Base-by-base conservation (phyloP, 768 basidiomycete genomes). In the Multifurca ochricompacta region DNA sequence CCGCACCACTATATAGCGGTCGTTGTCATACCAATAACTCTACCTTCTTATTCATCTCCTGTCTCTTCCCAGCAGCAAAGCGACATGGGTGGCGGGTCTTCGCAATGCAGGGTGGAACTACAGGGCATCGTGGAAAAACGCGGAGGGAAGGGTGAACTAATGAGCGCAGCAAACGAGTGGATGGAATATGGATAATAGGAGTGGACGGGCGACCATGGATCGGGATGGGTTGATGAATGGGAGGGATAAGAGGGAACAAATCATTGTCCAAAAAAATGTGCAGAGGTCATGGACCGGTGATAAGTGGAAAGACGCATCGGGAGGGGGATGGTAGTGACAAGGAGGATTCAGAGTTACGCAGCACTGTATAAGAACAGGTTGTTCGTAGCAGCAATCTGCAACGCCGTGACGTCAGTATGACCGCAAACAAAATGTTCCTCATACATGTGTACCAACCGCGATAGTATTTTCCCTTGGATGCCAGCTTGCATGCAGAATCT, bases 401-500 rank as follows among this genome's bases (percentile, higher is more conserved):
- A 34, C 11, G 5, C n/a, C 30, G 34, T 13, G 34, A 6, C 11
- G 49, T 42, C 37, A 37, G 36, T n/a, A 37, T 39, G 21, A 43
- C 25, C 5, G 49, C 13, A 27, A 46, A 51, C n/a, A 14, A 35
- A 28, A 27, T n/a, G n/a, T n/a, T n/a, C 43, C 21, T 25, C 23
- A 32, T 32, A 35, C 9, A 37, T 35, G 9, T 28, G 32, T 6
- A 77, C 89, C 66, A 64, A 94, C 92, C 64, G 94, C 94, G 67
- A 99, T 97, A 42, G 95, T 98, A 71, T 94, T 92, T 77, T 99
- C 96, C 68, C 83, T 76, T 43, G 96, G 96, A 77, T 99, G 96
- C 96, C 96, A 99, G 70, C 86, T 89, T 59, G 87, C 85, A 67
- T 93, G 91, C 65, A 95, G 72, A 64, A 95, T 94, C 81, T 95